Evolutionary conservation across 2,329 filamentous ascomycete genomes (phyloP), one percentile per base, ranked within the genome.

Genomic region (Neopestalotiopsis clavispora): DNA sequence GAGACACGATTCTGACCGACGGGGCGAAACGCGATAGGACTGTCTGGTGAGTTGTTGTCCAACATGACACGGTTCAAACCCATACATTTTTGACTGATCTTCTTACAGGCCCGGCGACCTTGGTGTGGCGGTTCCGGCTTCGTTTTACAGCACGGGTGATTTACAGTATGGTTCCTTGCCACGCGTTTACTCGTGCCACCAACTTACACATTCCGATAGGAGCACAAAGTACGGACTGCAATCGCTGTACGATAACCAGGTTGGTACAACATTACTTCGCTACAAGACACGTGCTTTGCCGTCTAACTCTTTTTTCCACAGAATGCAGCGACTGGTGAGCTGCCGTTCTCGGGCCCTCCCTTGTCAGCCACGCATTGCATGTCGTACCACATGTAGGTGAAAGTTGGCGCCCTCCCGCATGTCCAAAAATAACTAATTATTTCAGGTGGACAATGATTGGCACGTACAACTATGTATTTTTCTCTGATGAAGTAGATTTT

Each of bases 391-490:
- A 74, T 77, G 75, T 77, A 72, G 76, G 74, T 52, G n/a, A 30
- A 65, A 3, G 23, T 63, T 30, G 23, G 59, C 23, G 45, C 65
- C 61, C 38, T 68, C 20, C 32, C 23, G 61, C 62, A 59, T 38
- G 34, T 20, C 60, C 45, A 3, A 65, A 67, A 4, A 60, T 38
- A 34, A 61, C 28, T 9, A 57, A 66, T 56, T 62, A 28, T 9
- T 12, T 28, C 63, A 77, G 75, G 75, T 78, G 76, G 75, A 85
- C 84, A 1, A 82, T 90, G 76, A 86, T 90, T 58, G 86, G 87
- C 2, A 86, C 85, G 5, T 87, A 87, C 74, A 87, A 89, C 65
- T 90, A 90, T 72, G 81, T 87, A 59, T 79, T 89, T 2, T 89
- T 84, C 71, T 85, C 86, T 0, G 84, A 85, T 30, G 85, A 90